Evolutionary conservation across 352 stramenopile genomes (phyloP).

Genomic region (Globisporangium abappressorium): DNA sequence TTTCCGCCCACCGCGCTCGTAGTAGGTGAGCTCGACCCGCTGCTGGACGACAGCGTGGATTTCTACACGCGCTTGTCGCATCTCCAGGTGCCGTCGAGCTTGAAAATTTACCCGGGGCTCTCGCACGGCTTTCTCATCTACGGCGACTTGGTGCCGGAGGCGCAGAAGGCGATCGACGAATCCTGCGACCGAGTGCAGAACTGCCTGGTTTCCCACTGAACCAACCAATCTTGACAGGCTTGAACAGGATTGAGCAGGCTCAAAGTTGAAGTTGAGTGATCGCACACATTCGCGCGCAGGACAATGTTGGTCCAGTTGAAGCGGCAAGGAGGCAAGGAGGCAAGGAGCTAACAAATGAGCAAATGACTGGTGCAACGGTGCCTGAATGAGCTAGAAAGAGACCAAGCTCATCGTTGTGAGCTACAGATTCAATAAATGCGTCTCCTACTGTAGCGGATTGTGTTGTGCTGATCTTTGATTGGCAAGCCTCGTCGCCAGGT

Average conservation of each 20-base stretch:
- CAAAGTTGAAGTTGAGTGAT: neutral
- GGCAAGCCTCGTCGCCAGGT: neutral
- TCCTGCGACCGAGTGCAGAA: slow-evolving; percentile 75
- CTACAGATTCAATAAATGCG: neutral
- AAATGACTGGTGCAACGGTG: neutral
- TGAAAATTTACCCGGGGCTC: slow-evolving; percentile 84
- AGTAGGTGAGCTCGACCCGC: slow-evolving; percentile 82
- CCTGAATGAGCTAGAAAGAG: too few relatives aligned
- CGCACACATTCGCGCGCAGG: neutral
- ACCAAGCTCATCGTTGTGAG: neutral
- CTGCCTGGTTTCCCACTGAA: slow-evolving; percentile 19
- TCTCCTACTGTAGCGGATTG: neutral
- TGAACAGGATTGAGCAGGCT: neutral
- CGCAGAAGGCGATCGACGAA: slow-evolving; percentile 78
- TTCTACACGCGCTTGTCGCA: slow-evolving; percentile 86
- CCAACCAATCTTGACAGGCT: neutral
- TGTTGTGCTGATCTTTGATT: neutral
- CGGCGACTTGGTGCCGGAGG: slow-evolving; percentile 74
- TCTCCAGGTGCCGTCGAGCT: slow-evolving; percentile 66
- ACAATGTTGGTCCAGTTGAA: neutral
- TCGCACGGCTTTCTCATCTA: slow-evolving; percentile 89
- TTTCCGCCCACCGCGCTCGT: slow-evolving; percentile 82
- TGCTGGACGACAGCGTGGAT: slow-evolving; percentile 89
- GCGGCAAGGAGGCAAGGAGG: neutral
- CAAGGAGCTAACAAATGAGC: neutral